These are phyloP conservation scores for Carex arenaria DNA, from an alignment of 202 grass and related monocot species.

Conservation along the genomic window DNA sequence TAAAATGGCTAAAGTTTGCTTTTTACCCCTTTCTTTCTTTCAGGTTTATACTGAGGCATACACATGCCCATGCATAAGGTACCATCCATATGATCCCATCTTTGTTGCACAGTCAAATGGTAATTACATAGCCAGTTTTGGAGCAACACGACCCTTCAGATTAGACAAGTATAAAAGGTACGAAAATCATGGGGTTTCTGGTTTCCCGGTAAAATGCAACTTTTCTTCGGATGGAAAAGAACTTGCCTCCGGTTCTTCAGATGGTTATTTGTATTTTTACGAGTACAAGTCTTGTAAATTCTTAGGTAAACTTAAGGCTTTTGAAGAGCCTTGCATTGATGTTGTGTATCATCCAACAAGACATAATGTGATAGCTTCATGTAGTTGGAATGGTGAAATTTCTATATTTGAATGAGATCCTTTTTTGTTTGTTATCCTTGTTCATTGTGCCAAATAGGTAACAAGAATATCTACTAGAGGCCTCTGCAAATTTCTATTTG, in stretches of 20 bases:
- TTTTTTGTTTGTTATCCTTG: not conserved
- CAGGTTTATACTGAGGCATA: constrained; percentile 88
- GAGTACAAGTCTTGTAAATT: constrained; percentile 47
- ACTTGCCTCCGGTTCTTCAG: constrained; percentile 73
- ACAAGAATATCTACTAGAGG: too few relatives aligned
- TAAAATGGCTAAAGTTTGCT: not conserved
- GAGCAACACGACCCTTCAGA: constrained; percentile 58
- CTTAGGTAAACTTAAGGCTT: constrained; percentile 55
- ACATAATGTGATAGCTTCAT: constrained; percentile 65
- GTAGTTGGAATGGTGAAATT: constrained; percentile 75
- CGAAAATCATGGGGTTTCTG: constrained; percentile 80
- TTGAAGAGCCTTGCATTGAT: constrained; percentile 63
- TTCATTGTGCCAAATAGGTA: not conserved
- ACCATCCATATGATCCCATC: constrained; percentile 66
- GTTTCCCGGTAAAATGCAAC: constrained; percentile 75
- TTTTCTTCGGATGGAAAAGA: constrained; percentile 56
- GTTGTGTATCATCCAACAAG: constrained; percentile 64
- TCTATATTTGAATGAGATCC: constrained; percentile 52
- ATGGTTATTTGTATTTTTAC: constrained; percentile 74
- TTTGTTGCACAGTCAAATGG: constrained; percentile 92
- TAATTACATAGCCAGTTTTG: constrained; percentile 84
- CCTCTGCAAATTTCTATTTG: not conserved
- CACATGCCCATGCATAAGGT: constrained; percentile 76
- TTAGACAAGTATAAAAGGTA: constrained; percentile 73
- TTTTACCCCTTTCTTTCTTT: constrained; percentile 3